A percentile compares a stretch with the other conserved stretches of the same genome.
Evolutionary conservation across 2,329 filamentous ascomycete species (phyloP).

Genomic region (Fusarium annulatum): DNA sequence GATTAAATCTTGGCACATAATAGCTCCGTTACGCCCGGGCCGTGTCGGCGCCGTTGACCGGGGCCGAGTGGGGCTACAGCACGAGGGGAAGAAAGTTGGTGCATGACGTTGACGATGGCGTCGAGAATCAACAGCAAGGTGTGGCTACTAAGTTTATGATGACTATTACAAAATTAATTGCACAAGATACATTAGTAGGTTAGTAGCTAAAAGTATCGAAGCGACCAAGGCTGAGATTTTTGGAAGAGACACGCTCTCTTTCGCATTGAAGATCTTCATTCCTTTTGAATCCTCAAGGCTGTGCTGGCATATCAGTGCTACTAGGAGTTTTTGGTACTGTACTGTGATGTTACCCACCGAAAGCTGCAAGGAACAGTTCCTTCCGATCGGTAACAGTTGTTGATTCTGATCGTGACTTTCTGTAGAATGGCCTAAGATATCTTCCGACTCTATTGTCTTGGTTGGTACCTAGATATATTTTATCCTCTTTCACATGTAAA

Average conservation of each 20-base stretch:
- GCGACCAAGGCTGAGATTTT: background rate
- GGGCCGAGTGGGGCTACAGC: conserved; percentile 21
- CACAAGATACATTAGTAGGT: background rate
- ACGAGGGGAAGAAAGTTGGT: background rate
- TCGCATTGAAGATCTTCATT: background rate
- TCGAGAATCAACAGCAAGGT: background rate
- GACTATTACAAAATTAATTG: background rate
- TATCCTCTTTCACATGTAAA: conserved; percentile 2
- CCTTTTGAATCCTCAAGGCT: background rate
- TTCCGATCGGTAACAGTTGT: background rate
- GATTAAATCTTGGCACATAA: background rate
- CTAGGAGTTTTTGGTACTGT: background rate
- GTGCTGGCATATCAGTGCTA: background rate
- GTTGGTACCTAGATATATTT: background rate
- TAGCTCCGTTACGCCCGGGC: conserved; percentile 1
- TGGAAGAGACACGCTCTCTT: background rate
- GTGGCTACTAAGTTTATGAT: conserved; percentile 1
- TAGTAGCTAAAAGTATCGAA: background rate
- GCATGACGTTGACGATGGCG: conserved; percentile 21
- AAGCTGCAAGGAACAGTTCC: background rate
- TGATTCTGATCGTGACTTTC: background rate
- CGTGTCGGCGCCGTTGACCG: conserved; percentile 24
- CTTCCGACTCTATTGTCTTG: background rate
- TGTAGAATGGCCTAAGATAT: background rate
- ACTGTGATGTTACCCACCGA: conserved; percentile 1